These are phyloP conservation scores for Vitis riparia DNA, from an alignment of 164 flowering plant genomes.

Conservation along the genomic window DNA sequence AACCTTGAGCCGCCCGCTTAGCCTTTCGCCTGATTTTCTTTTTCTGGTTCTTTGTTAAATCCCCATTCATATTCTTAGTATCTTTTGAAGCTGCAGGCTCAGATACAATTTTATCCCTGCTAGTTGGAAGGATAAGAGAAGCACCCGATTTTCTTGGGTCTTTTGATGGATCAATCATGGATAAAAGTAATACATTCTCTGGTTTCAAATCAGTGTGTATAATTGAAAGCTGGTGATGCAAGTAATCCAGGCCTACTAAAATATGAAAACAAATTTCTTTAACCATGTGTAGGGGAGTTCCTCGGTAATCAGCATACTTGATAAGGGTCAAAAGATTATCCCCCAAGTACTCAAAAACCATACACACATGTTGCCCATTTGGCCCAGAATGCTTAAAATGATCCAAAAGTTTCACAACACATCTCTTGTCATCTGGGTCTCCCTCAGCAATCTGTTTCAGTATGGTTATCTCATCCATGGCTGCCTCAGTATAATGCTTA, in stretches of 20 bases:
- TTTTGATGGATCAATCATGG: slow-evolving; percentile 74
- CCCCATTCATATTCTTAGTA: slow-evolving; percentile 47
- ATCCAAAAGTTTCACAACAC: slow-evolving; percentile 86
- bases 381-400: slow-evolving; percentile 94
- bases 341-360: slow-evolving; percentile 91
- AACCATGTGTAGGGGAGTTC: slow-evolving; percentile 68
- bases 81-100: slow-evolving; percentile 46
- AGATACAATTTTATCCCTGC: slow-evolving; percentile 37
- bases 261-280: slow-evolving; percentile 71
- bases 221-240: slow-evolving; percentile 74
- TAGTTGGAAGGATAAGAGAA: slow-evolving; percentile 55
- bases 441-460: slow-evolving; percentile 83
- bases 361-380: slow-evolving; percentile 90
- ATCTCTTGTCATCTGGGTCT: slow-evolving; percentile 74
- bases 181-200: slow-evolving; percentile 71
- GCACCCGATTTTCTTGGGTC: slow-evolving; percentile 65
- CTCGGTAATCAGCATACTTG: slow-evolving; percentile 75
- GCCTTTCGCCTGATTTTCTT: slow-evolving; percentile 82
- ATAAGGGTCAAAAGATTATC: slow-evolving; percentile 88
- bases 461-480: slow-evolving; percentile 45
- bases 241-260: slow-evolving; percentile 78
- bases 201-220: slow-evolving; percentile 97
- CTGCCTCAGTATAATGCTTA: slow-evolving; percentile 39
- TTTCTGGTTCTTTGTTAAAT: slow-evolving; percentile 79
- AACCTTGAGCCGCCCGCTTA: slow-evolving; percentile 64